Evolutionary conservation across 441 rosid genomes (phyloP), one percentile per base, ranked within the genome.

Genomic region (Melastoma candidum): DNA sequence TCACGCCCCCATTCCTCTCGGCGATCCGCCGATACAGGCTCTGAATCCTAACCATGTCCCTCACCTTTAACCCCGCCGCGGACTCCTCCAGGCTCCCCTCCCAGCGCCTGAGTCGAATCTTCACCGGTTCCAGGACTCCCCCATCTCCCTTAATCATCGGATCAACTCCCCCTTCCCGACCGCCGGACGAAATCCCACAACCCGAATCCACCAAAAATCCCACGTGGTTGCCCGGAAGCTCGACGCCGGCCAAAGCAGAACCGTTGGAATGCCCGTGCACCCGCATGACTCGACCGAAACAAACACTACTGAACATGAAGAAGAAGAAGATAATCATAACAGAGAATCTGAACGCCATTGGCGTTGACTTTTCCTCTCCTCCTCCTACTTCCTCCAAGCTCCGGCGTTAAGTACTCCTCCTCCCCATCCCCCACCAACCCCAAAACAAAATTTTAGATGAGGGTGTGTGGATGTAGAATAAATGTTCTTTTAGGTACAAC

Each of bases 31-130:
- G 75, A 66, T 83, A 75, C 32, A 87, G 81, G 12, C 82, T 81
- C 56, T 77, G 88, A 62, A 83, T 82, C 74, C 82, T 76, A 6
- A 75, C 59, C 67, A 73, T 74, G 66, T 90, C 98, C 70, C 87
- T 57, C 11, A 64, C 57, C 3, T 77, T 51, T 46, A 84, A 80
- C 59, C 67, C 81, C 22, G 63, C 13, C 61, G 85, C 74, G 44
- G 85, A 81, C 43, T 74, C 63, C 51, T 66, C 58, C 13, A 61
- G 65, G 53, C 49, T 75, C 8, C 69, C 47, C 48, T 71, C 63
- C 49, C 82, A 66, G 58, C 65, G 93, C 72, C 75, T 85, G 47
- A 82, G 61, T 22, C 77, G 80, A 61, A 85, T 75, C 69, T 81
- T 87, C 59, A 79, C 71, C 9, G 77, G 76, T 57, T 71, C 72